Base-by-base conservation (phyloP, 257 asterid genomes). In the Solanum sejunctum region DNA sequence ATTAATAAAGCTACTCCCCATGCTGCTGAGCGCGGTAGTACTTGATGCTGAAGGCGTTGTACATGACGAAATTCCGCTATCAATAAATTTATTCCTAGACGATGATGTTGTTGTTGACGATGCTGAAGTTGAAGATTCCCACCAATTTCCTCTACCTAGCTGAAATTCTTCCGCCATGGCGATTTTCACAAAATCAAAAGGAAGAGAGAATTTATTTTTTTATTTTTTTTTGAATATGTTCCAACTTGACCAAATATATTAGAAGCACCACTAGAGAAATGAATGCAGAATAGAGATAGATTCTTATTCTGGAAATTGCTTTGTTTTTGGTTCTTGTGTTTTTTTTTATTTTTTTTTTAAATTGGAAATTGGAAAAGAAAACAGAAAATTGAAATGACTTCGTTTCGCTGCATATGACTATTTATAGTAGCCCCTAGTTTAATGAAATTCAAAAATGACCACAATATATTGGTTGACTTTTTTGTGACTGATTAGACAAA, bases 161-260 rank as follows among this genome's bases (percentile, higher is more conserved):
- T 94, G 98, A 85, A 89, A 94, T 41, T 94, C 97, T 56, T 94
- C 98, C 4, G 95, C 94, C 98, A 94, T 94, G 69, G 86, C 18
- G 3, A 32, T 84, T 86, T 10, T 51, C 3, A 5, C 45, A 72
- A n/a, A 72, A 70, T 17, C 39, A 2, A 4, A 70, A 41, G 20
- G 16, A 18, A 18, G 54, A 70, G 32, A 70, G 23, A 18, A 0
- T n/a, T n/a, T n/a, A n/a, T n/a, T n/a, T n/a, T n/a, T n/a, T n/a
- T n/a, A n/a, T 39, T 70, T 2, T 39, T 36, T 36, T 36, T 36
- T 36, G 4, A 36, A 18, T 69, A 39, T 70, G 79, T 70, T 39
- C 28, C 28, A 52, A 78, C 16, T 78, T 78, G 83, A 73, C n/a
- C 21, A 21, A 12, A 49, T 49, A 75, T 21, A 78, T 78, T 78